Evolutionary conservation across 371 early-diverging fungal genomes (phyloP).

Genomic region (Chytridium lagenaria): DNA sequence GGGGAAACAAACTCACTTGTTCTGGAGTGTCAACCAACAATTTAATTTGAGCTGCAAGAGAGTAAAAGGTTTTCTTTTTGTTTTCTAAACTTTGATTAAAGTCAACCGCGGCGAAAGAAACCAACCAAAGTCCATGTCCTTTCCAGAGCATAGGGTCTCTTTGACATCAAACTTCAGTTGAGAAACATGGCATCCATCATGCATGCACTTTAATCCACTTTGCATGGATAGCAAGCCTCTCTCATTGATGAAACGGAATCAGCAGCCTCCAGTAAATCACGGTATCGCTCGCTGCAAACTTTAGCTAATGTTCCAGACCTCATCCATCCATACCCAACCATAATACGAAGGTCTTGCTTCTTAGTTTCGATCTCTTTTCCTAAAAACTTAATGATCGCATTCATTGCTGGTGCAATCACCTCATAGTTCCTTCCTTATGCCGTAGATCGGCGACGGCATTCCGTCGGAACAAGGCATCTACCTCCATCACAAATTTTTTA

Average conservation of each 20-base stretch:
- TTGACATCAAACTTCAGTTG: conserved; percentile 55
- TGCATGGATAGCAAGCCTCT: conserved; percentile 63
- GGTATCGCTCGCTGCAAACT: conserved; percentile 75
- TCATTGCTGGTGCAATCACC: conserved; percentile 36
- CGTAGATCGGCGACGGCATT: conserved; percentile 58
- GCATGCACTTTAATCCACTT: conserved; percentile 66
- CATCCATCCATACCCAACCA: conserved; percentile 79
- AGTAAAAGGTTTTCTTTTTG: conserved; percentile 64
- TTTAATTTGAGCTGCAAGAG: conserved; percentile 79
- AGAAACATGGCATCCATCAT: conserved; percentile 63
- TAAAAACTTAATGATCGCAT: conserved; percentile 43
- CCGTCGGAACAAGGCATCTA: conserved; percentile 58
- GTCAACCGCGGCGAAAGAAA: conserved; percentile 6
- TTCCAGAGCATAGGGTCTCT: conserved; percentile 45
- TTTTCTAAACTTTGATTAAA: conserved; percentile 52
- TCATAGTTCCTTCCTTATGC: conserved; percentile 51
- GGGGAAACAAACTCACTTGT: conserved; percentile 60
- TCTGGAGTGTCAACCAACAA: conserved; percentile 87
- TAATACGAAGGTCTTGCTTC: conserved; percentile 78
- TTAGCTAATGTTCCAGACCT: background rate
- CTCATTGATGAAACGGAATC: conserved; percentile 81
- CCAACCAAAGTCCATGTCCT: conserved; percentile 51
- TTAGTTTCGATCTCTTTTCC: conserved; percentile 71
- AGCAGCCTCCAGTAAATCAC: conserved; percentile 83
- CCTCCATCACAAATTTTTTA: no score